These are phyloP conservation scores for Chaetomium sp. DNA, from an alignment of 2,329 filamentous ascomycete genomes.

Conservation along the genomic window DNA sequence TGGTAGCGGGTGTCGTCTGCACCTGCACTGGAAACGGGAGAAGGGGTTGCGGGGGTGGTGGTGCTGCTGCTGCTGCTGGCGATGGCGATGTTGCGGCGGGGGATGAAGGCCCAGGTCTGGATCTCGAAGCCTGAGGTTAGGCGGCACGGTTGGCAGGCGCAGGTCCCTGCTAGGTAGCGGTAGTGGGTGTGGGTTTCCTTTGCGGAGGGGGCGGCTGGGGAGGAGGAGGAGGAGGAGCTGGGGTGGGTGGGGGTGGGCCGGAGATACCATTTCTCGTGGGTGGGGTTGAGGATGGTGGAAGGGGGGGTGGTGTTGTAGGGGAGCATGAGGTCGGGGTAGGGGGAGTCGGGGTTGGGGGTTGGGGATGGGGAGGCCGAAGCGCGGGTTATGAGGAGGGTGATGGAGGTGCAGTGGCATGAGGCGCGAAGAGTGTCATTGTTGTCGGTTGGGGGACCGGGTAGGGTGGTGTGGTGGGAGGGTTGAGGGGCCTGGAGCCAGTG, in stretches of 20 bases:
- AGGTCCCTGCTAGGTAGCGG: conserved; percentile 60
- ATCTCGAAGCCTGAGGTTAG: conserved; percentile 63
- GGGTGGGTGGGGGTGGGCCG: conserved; percentile 32
- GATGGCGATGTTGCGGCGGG: conserved; percentile 54
- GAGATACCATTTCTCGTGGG: conserved; percentile 63
- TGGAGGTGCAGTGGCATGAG: conserved; percentile 53
- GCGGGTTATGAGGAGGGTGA: conserved; percentile 59
- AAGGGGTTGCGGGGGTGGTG: not conserved
- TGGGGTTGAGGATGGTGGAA: conserved; percentile 44
- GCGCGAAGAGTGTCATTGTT: conserved; percentile 30
- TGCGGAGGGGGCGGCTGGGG: conserved; percentile 13
- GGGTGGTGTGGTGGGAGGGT: not conserved
- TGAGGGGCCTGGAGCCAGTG: conserved; percentile 36
- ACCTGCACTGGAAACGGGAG: not conserved
- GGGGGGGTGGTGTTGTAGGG: conserved; percentile 46
- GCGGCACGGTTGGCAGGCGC: conserved; percentile 64
- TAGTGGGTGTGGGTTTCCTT: not conserved
- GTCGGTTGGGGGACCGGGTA: not conserved
- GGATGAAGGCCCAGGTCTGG: conserved; percentile 67
- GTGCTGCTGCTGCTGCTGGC: conserved; percentile 51
- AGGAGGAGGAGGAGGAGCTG: not conserved
- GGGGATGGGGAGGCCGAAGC: conserved; percentile 50
- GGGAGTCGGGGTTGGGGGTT: conserved; percentile 44
- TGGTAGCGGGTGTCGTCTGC: not conserved
- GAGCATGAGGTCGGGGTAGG: conserved; percentile 56